phyloP scores from a whole-genome alignment of 139 green algal species.

The Haematococcus sp. region DNA sequence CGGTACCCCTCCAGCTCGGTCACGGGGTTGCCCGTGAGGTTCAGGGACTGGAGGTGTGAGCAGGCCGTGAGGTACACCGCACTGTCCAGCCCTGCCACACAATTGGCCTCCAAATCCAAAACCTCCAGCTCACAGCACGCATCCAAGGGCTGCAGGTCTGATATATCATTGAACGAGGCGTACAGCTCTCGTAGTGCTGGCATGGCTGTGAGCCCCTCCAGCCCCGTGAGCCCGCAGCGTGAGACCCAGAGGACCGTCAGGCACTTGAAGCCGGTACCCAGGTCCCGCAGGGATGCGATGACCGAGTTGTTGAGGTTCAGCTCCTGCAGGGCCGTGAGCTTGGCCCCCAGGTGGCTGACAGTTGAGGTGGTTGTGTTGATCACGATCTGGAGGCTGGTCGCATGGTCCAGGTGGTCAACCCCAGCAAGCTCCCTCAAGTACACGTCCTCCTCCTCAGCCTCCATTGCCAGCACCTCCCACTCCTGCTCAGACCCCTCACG shows the following conservation, averaged over 20 bases:
- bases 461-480: constrained; percentile 12
- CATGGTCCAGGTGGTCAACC: constrained; percentile 25
- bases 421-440: constrained; percentile 38
- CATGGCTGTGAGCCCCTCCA: constrained; percentile 32
- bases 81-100: constrained; percentile 23
- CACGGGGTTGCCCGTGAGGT: constrained; percentile 42
- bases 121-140: constrained; percentile 27
- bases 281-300: constrained; percentile 40
- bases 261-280: constrained; percentile 43
- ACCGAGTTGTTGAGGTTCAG: constrained; percentile 46
- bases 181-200: constrained; percentile 50
- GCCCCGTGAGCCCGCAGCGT: constrained; percentile 22
- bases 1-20: constrained; percentile 1
- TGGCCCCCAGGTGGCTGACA: constrained; percentile 35
- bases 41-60: constrained; percentile 34
- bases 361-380: constrained; percentile 30
- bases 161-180: constrained; percentile 46
- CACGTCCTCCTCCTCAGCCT: constrained; percentile 25
- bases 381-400: constrained; percentile 13
- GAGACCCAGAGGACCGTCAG: constrained; percentile 38
- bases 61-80: constrained; percentile 13
- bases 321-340: constrained; percentile 40
- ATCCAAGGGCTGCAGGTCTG: constrained; percentile 36
- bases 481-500: not conserved
- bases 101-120: constrained; percentile 46